Base-by-base conservation (phyloP, 176 grass and related monocot species). In the Musa itinerans region DNA sequence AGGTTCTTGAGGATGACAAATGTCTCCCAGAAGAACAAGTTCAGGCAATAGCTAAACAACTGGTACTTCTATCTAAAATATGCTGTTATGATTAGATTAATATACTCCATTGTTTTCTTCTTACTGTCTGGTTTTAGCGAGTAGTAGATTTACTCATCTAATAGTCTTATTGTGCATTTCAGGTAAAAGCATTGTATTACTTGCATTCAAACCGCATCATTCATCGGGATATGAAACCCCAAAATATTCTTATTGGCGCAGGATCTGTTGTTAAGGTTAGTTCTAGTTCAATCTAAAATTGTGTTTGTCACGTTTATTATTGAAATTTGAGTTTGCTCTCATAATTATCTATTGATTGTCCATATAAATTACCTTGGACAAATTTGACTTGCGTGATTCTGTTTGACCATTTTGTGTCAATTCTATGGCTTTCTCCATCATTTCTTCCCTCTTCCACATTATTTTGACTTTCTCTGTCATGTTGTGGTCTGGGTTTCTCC, bases 141-240 rank as follows among this genome's bases (percentile, higher is more conserved):
- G 20, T 74, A 15, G 21, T 74, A 25, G 17, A 27, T 76, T 23
- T 24, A 6, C 11, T 24, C 10, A 25, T 65, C 15, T 76, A 62
- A 58, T 17, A 69, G 0, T 48, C 1, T 49, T 63, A 34, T 52
- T 65, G 1, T 50, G 8, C 25, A 2, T 85, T 87, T 54, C 68
- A 93, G 94, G 94, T 93, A 23, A 98, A 93, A 87, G 90, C 90
- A 21, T 74, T 93, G 63, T 74, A 93, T 76, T 98, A 93, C 83
- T 93, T 98, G 82, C 94, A 98, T 68, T 91, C 94, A 22, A 93
- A 93, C 83, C 78, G 90, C 15, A 98, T 98, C 62, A 94, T 98
- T 56, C 95, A 98, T 76, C 82, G 90, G 51, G 95, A 94, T 83
- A 98, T 98, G 95, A 98, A 98, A 82, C 95, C 95, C 54, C 88